phyloP scores from a whole-genome alignment of 2,329 filamentous ascomycete species.

The Aspergillus piperis region DNA sequence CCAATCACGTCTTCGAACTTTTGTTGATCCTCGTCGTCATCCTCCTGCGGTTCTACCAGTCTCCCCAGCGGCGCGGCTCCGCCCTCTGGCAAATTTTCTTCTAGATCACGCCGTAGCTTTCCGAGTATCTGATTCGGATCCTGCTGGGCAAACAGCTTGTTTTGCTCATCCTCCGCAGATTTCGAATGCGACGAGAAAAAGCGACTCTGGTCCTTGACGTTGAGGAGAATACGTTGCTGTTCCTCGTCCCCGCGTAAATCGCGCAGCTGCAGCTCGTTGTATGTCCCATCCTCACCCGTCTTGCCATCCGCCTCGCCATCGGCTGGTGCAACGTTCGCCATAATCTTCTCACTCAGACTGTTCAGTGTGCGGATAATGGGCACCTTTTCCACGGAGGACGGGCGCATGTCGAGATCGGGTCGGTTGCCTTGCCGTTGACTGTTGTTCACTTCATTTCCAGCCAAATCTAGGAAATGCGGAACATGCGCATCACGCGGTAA shows the following conservation, averaged over 20 bases:
- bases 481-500: constrained; percentile 61
- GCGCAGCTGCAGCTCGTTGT: constrained; percentile 71
- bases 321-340: constrained; percentile 79
- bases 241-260: constrained; percentile 76
- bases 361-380: constrained; percentile 90
- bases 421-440: constrained; percentile 84
- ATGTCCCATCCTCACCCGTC: constrained; percentile 71
- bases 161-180: constrained; percentile 46
- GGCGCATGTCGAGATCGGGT: constrained; percentile 87
- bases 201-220: constrained; percentile 81
- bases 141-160: constrained; percentile 66
- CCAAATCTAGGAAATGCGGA: constrained; percentile 86
- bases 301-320: constrained; percentile 69
- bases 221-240: constrained; percentile 77
- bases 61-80: constrained; percentile 69
- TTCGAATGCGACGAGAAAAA: constrained; percentile 69
- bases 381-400: constrained; percentile 70
- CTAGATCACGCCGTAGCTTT: constrained; percentile 64
- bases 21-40: constrained; percentile 61
- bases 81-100: constrained; percentile 48
- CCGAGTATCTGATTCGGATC: constrained; percentile 68
- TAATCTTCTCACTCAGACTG: constrained; percentile 86
- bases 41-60: constrained; percentile 53
- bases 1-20: constrained; percentile 59
- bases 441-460: constrained; percentile 93